These are phyloP conservation scores for Cutaneotrichosporon dermatis DNA, from an alignment of 1,284 basidiomycete species.

Conservation along the genomic window DNA sequence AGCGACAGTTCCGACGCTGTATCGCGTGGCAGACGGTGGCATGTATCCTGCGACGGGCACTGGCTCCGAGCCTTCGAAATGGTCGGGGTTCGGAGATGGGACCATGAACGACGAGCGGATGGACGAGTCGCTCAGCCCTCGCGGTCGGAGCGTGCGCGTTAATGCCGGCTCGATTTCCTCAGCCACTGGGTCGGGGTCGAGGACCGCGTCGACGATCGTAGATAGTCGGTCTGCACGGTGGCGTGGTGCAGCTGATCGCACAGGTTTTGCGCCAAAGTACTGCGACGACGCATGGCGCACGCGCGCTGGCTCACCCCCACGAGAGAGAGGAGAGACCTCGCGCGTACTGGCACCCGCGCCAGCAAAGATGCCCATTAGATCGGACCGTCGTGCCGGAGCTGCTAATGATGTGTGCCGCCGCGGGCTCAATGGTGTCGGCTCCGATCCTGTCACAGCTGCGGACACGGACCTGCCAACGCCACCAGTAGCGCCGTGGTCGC, in stretches of 20 bases:
- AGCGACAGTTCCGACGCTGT: background rate
- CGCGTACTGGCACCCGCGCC: constrained; percentile 60
- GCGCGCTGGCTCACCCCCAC: constrained; percentile 2
- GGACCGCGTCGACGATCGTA: constrained; percentile 68
- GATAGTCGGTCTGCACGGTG: constrained; percentile 51
- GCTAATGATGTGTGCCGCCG: constrained; percentile 6
- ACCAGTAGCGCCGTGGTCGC: background rate
- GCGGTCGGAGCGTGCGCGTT: constrained; percentile 64
- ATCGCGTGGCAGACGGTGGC: background rate
- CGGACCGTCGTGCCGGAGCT: constrained; percentile 25
- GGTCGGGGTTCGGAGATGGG: background rate
- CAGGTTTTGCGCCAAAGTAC: constrained; percentile 28
- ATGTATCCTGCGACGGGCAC: background rate
- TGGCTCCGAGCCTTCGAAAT: background rate
- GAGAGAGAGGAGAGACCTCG: constrained; percentile 45
- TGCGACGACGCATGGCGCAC: constrained; percentile 35
- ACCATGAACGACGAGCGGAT: constrained; percentile 72
- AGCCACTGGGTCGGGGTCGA: constrained; percentile 56
- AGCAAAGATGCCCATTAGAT: constrained; percentile 68
- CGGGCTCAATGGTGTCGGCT: background rate
- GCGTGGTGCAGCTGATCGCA: constrained; percentile 3
- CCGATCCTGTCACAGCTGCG: background rate
- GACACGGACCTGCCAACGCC: background rate
- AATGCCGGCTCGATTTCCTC: constrained; percentile 35
- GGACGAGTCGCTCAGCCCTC: constrained; percentile 83